A percentile compares a stretch with the other conserved stretches of the same genome.
Conservation (phyloP, 805 yeast genomes). For the Candida golubevii region DNA sequence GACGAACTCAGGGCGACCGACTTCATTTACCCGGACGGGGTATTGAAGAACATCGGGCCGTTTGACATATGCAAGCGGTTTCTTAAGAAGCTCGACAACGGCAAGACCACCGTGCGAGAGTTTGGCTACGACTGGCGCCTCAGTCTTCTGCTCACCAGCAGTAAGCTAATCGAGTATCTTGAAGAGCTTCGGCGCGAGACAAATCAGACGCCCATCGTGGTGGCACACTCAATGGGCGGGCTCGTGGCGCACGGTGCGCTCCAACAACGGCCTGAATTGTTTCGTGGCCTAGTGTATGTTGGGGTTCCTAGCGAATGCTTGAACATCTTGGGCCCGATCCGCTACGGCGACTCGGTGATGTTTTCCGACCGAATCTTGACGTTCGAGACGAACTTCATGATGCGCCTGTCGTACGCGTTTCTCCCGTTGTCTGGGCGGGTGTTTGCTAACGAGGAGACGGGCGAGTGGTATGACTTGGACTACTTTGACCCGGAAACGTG, state of each 20-base stretch:
- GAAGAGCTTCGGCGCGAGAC: slow-evolving; percentile 41
- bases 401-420: slow-evolving; percentile 80
- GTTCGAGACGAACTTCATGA: slow-evolving; percentile 77
- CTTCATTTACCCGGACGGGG: slow-evolving; percentile 64
- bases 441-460: slow-evolving; percentile 59
- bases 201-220: slow-evolving; percentile 59
- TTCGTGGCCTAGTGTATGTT: slow-evolving; percentile 73
- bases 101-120: slow-evolving; percentile 58
- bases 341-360: slow-evolving; percentile 77
- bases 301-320: slow-evolving; percentile 85
- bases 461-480: slow-evolving; percentile 60
- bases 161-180: slow-evolving; percentile 49
- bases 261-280: slow-evolving; percentile 59
- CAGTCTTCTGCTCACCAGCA: slow-evolving; percentile 53
- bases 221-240: slow-evolving; percentile 96
- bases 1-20: slow-evolving; percentile 60
- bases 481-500: slow-evolving; percentile 77
- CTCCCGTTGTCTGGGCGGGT: slow-evolving; percentile 73
- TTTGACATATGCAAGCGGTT: slow-evolving; percentile 69
- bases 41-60: slow-evolving; percentile 81
- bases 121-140: slow-evolving; percentile 96
- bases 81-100: slow-evolving; percentile 52
- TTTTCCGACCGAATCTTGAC: slow-evolving; percentile 71
- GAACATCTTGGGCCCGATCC: slow-evolving; percentile 78
- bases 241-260: slow-evolving; percentile 75